Conservation (phyloP, 306 rosid species). For the Abrus pulchellus region DNA sequence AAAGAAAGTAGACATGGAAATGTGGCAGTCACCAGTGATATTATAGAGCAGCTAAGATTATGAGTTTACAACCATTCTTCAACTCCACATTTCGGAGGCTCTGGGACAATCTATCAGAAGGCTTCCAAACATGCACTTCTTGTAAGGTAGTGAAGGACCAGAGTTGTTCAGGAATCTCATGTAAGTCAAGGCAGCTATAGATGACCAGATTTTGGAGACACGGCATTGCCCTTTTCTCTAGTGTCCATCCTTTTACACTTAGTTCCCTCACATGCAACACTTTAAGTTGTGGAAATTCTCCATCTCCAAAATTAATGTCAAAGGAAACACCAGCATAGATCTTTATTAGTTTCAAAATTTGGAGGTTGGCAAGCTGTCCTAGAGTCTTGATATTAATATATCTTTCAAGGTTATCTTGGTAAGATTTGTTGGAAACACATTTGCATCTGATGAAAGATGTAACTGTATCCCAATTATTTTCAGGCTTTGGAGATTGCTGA, state of each 20-base stretch:
- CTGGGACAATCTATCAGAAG: neutral
- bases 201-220: neutral
- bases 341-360: neutral
- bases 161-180: neutral
- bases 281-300: neutral
- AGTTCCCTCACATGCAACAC: neutral
- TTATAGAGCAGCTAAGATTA: neutral
- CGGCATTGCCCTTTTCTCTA: slow-evolving; percentile 26
- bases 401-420: slow-evolving; percentile 5
- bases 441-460: neutral
- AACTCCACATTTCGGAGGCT: neutral
- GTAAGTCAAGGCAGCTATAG: neutral
- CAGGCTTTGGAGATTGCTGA: neutral
- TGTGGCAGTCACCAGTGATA: neutral
- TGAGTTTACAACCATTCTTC: slow-evolving; percentile 3
- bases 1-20: neutral
- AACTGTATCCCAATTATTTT: neutral
- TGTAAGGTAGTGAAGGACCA: neutral
- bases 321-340: neutral
- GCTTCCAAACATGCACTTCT: neutral
- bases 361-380: slow-evolving; percentile 23
- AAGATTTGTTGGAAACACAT: slow-evolving; percentile 7
- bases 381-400: neutral
- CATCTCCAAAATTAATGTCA: neutral
- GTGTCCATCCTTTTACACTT: neutral